Base-by-base conservation (phyloP, 2,329 filamentous ascomycete genomes). In the Trichocomaceae sp. region DNA sequence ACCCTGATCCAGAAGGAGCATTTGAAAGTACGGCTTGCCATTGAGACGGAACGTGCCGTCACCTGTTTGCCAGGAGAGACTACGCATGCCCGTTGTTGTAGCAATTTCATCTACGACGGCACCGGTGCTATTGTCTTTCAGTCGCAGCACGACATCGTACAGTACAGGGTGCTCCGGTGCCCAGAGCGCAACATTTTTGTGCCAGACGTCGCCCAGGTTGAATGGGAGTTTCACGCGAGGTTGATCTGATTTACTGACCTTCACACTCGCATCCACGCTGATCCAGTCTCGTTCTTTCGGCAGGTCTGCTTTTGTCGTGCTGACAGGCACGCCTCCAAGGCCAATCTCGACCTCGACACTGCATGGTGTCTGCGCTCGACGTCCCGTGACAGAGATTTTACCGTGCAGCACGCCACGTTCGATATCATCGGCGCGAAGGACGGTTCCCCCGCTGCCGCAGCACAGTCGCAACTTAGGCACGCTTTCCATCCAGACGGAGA, bases 1-100 rank as follows among this genome's bases (percentile, higher is more conserved):
- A 0, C 85, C 85, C 61, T 88, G 85, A 56, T 89, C 86, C 0
- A 88, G 73, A 0, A 84, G 84, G 2, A 85, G 82, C 47, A 86
- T 83, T 35, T 81, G 76, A 66, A 88, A 88, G 35, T 82, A 72
- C 26, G 86, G 85, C 54, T 85, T 76, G 17, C 83, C 84, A 57
- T 88, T 89, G 20, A 88, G 70, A 6, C 79, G 73, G 72, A 85
- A 82, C 0, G 80, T 79, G 0, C 79, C 76, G 58, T 84, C 79
- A 2, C 79, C 80, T 8, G 67, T 73, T 17, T 72, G 76, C 83
- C 83, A 87, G 57, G 79, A 72, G 0, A 87, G 67, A 0, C 82
- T 83, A 1, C 85, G 78, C 62, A 81, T 75, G 7, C 84, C 84
- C 0, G 80, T 81, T 2, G 78, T 80, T 0, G 82, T 86, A 29